Conservation (phyloP, 768 basidiomycete species). For the Tulasnella sp. region DNA sequence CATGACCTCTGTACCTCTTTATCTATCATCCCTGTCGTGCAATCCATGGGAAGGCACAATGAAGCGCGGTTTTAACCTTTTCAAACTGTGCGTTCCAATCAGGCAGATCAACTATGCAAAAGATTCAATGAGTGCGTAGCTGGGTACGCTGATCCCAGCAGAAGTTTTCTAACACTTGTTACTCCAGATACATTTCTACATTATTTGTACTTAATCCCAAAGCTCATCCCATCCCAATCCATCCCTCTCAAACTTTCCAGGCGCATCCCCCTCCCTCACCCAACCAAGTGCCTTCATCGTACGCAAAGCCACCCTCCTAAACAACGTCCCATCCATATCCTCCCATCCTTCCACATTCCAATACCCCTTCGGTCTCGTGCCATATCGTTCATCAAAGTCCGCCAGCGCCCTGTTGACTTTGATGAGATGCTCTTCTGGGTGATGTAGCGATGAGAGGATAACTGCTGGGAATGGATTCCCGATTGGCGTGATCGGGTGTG, state of each 20-base stretch:
- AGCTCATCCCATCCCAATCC: slow-evolving; percentile 23
- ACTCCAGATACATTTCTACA: background rate
- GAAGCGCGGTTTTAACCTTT: too few species aligned
- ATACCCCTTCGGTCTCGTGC: slow-evolving; percentile 20
- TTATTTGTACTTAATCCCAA: slow-evolving; percentile 11
- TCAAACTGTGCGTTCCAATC: too few species aligned
- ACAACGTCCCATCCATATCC: slow-evolving; percentile 50
- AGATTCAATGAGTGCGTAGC: too few species aligned
- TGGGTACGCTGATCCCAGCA: too few species aligned
- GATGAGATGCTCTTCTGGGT: slow-evolving; percentile 16
- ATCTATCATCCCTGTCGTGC: too few species aligned
- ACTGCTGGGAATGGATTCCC: slow-evolving; percentile 11
- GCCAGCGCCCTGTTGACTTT: slow-evolving; percentile 6
- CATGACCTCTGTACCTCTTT: too few species aligned
- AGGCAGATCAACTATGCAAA: too few species aligned
- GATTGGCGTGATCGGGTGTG: background rate
- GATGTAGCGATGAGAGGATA: slow-evolving; percentile 1
- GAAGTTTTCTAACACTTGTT: background rate
- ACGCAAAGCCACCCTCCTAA: slow-evolving; percentile 46
- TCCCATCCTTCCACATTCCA: slow-evolving; percentile 41
- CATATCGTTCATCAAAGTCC: slow-evolving; percentile 2
- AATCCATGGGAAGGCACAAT: too few species aligned
- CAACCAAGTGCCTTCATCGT: slow-evolving; percentile 37
- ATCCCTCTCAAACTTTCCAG: slow-evolving; percentile 23
- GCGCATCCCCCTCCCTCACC: slow-evolving; percentile 31